A percentile compares a stretch with the other conserved stretches of the same genome.
These are phyloP conservation scores for Kalaharituber pfeilii DNA, from an alignment of 2,329 filamentous ascomycete species.

Conservation along the genomic window DNA sequence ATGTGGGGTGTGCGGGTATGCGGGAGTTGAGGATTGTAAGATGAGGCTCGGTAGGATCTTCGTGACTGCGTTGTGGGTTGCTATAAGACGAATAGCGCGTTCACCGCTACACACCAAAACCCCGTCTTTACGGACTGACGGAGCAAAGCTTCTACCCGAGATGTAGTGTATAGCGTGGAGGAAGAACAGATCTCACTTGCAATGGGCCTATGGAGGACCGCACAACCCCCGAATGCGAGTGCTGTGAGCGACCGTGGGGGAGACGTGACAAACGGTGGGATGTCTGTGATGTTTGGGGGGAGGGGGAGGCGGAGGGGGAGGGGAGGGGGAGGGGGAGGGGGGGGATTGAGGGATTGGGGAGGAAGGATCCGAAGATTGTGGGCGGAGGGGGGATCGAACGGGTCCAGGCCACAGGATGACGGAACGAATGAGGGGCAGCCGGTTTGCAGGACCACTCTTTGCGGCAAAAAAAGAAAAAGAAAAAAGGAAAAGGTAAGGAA, in stretches of 20 bases:
- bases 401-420: not conserved
- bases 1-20: not conserved
- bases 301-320: not conserved
- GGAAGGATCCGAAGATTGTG: not conserved
- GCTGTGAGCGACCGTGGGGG: not conserved
- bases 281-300: not conserved
- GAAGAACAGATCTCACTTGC: no score
- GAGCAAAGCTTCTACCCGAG: no score
- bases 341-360: not conserved
- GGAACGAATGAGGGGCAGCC: not conserved
- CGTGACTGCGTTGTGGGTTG: not conserved
- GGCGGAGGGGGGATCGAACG: not conserved
- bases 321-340: not conserved
- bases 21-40: not conserved
- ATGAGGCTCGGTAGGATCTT: not conserved
- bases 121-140: no score
- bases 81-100: not conserved
- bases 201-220: no score
- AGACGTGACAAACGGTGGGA: not conserved
- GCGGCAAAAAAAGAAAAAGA: not conserved
- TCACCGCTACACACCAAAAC: not conserved
- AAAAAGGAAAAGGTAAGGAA: no score
- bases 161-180: no score
- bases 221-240: no score
- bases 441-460: not conserved